Conservation (phyloP, 441 rosid genomes). For the Gossypium trilobum region DNA sequence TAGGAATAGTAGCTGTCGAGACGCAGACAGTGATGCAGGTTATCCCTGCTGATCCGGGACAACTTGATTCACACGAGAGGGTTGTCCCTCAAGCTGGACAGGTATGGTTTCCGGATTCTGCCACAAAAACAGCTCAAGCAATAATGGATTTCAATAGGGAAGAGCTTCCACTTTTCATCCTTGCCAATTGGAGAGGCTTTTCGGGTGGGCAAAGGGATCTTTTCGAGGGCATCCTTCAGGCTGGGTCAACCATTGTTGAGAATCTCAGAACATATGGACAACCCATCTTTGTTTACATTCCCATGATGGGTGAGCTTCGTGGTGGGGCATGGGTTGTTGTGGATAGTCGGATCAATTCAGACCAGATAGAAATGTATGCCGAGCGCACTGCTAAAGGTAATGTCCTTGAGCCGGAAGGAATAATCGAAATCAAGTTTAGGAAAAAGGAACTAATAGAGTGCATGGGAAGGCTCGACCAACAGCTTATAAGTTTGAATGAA, state of each 20-base stretch:
- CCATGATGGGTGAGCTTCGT: slow-evolving; percentile 98
- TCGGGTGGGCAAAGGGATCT: slow-evolving; percentile 99
- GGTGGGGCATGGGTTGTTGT: slow-evolving; percentile 99
- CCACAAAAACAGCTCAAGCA: slow-evolving; percentile 93
- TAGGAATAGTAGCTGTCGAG: slow-evolving; percentile 97
- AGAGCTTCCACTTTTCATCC: slow-evolving; percentile 91
- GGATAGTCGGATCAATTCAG: slow-evolving; percentile 86
- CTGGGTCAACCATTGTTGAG: slow-evolving; percentile 96
- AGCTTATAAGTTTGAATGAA: slow-evolving; percentile 54
- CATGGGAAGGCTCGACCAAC: slow-evolving; percentile 91
- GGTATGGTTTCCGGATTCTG: slow-evolving; percentile 99
- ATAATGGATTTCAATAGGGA: slow-evolving; percentile 89
- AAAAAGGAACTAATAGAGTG: slow-evolving; percentile 85
- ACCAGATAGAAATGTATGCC: slow-evolving; percentile 96
- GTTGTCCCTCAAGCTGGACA: slow-evolving; percentile 99
- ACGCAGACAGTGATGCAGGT: slow-evolving; percentile 97
- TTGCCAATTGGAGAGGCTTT: slow-evolving; percentile 99
- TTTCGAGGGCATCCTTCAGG: slow-evolving; percentile 98
- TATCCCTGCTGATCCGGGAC: slow-evolving; percentile 98
- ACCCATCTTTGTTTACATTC: slow-evolving; percentile 95
- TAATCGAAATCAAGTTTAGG: slow-evolving; percentile 90
- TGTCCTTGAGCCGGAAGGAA: slow-evolving; percentile 97
- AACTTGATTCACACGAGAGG: slow-evolving; percentile 95
- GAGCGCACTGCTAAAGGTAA: slow-evolving; percentile 90
- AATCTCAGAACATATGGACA: slow-evolving; percentile 90